These are phyloP conservation scores for Sugiyamaella americana DNA, from an alignment of 805 yeast species.

Conservation along the genomic window DNA sequence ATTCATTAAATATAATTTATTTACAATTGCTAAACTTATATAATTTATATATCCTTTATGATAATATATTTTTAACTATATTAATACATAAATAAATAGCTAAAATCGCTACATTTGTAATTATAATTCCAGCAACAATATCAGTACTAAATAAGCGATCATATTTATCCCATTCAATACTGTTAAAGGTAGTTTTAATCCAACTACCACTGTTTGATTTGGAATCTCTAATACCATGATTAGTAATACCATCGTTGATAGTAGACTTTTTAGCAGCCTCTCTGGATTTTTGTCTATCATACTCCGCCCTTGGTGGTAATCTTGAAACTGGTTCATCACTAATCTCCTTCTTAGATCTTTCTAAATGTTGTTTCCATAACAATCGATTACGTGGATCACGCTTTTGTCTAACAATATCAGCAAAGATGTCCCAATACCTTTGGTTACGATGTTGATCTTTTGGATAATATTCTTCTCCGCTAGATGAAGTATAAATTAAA, in stretches of 20 bases:
- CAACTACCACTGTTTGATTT: not conserved
- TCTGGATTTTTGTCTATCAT: not conserved
- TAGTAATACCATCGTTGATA: not conserved
- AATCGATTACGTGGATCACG: slow-evolving; percentile 25
- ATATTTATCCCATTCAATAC: not conserved
- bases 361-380: slow-evolving; percentile 21
- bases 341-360: slow-evolving; percentile 12
- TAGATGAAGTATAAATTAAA: slow-evolving; percentile 48
- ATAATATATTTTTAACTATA: not conserved
- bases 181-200: not conserved
- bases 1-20: no score
- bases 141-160: slow-evolving; percentile 3
- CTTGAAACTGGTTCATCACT: not conserved
- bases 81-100: slow-evolving; percentile 5
- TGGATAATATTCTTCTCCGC: slow-evolving; percentile 20
- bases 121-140: slow-evolving; percentile 1
- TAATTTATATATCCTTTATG: no score
- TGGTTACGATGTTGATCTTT: slow-evolving; percentile 5
- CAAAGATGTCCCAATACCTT: slow-evolving; percentile 19
- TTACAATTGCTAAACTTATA: no score
- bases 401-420: slow-evolving; percentile 22
- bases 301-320: slow-evolving; percentile 13
- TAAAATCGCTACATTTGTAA: slow-evolving; percentile 3
- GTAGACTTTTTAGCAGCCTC: slow-evolving; percentile 1
- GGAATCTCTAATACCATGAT: not conserved